Evolutionary conservation across 139 green algal genomes (phyloP), one percentile per base, ranked within the genome.

Genomic region (Tetradesmus lagerheimii): DNA sequence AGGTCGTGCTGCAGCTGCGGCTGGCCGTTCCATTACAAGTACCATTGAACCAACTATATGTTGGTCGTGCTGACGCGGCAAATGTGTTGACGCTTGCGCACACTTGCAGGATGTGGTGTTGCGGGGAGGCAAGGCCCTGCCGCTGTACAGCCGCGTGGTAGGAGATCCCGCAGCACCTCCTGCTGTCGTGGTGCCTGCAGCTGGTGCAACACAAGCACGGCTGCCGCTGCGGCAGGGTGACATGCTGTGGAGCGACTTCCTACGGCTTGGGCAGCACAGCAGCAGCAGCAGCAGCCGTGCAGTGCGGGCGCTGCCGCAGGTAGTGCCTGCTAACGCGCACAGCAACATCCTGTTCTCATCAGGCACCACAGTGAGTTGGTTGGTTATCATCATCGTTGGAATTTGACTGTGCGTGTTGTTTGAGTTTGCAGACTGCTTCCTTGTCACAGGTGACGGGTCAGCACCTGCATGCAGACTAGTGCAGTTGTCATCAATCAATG

Each of bases 271-370:
- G 2, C 9, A 39, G 45, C 45, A 43, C 9, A 16, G 80, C 43
- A 34, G 64, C 47, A 47, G 18, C 43, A 2, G 4, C 57, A 23
- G 11, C 2, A 4, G n/a, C 37, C 5, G 15, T 6, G 35, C 76
- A 31, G 25, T 66, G 9, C 35, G 83, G 37, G 90, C 92, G 15
- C 20, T 78, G 37, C 91, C 94, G 0, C 89, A 95, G 43, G 38
- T 94, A 0, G 92, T 90, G 2, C 81, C 91, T n/a, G 86, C 92
- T 0, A 50, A 93, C 74, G 93, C 93, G 20, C 47, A 89, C 37
- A 96, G 90, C 71, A 97, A 97, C 89, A 95, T 99, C 41, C 94
- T 99, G 15, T 99, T 99, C 92, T 98, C 95, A 9, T 99, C 96
- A 0, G 97, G 97, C 78, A 99, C 97, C 16, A 99, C 97, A 45